phyloP scores from a whole-genome alignment of 2,329 filamentous ascomycete genomes.

The Teratosphaeria zuluensis region DNA sequence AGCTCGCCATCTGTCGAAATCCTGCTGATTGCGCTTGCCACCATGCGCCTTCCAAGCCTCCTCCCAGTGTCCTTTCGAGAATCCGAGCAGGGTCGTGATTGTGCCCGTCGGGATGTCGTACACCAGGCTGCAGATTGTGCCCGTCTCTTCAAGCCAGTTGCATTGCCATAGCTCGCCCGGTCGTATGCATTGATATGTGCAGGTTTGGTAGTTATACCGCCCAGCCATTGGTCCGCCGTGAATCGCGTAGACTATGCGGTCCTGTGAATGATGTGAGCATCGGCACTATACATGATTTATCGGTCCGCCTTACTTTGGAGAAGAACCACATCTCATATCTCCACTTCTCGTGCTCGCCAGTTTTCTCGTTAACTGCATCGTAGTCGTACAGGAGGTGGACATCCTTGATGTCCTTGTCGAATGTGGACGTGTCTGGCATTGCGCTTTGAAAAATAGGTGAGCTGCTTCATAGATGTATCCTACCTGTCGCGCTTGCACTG shows the following conservation, averaged over 20 bases:
- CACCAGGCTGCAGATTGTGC: slow-evolving; percentile 46
- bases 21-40: slow-evolving; percentile 44
- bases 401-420: slow-evolving; percentile 44
- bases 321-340: slow-evolving; percentile 54
- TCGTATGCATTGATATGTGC: slow-evolving; percentile 45
- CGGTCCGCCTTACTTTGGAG: background rate
- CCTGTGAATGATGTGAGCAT: background rate
- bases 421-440: slow-evolving; percentile 15
- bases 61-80: slow-evolving; percentile 48
- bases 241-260: slow-evolving; percentile 48
- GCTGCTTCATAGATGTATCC: background rate
- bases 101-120: slow-evolving; percentile 43
- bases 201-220: slow-evolving; percentile 43
- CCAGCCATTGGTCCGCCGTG: slow-evolving; percentile 52
- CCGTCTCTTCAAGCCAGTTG: slow-evolving; percentile 51
- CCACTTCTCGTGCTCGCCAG: slow-evolving; percentile 49
- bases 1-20: slow-evolving; percentile 43
- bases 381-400: slow-evolving; percentile 51
- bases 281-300: background rate
- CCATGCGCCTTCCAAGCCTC: slow-evolving; percentile 42
- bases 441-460: background rate
- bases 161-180: slow-evolving; percentile 45
- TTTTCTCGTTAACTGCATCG: slow-evolving; percentile 33
- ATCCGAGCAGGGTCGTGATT: slow-evolving; percentile 45
- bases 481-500: background rate